These are phyloP conservation scores for Mallotus nudiflorus DNA, from an alignment of 345 rosid species.

Conservation along the genomic window DNA sequence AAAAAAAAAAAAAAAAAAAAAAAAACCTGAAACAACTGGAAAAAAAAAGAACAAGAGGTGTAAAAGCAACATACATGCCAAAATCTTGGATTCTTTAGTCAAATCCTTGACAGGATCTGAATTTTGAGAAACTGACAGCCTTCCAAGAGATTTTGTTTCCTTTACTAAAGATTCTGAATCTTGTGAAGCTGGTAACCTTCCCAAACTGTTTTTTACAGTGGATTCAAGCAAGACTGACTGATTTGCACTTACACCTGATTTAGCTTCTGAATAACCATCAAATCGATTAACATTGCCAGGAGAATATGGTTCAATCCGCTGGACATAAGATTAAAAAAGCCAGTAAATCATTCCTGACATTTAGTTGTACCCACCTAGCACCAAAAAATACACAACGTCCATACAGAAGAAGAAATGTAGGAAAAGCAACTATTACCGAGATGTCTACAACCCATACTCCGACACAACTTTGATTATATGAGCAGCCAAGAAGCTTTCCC, in stretches of 20 bases:
- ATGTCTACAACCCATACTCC: slow-evolving; percentile 99
- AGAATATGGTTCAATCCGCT: slow-evolving; percentile 79
- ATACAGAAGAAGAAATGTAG: slow-evolving; percentile 8
- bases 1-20: slow-evolving; percentile 4
- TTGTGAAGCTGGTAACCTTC: slow-evolving; percentile 57
- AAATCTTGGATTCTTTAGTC: slow-evolving; percentile 59
- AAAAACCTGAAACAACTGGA: slow-evolving; percentile 13
- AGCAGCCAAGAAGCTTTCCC: slow-evolving; percentile 99
- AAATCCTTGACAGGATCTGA: slow-evolving; percentile 49
- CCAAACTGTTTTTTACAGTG: slow-evolving; percentile 49
- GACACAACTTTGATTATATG: slow-evolving; percentile 94
- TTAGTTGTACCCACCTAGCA: slow-evolving; percentile 15
- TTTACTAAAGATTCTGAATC: slow-evolving; percentile 53
- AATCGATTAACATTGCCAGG: slow-evolving; percentile 44
- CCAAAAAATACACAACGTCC: slow-evolving; percentile 17
- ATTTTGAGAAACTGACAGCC: slow-evolving; percentile 83
- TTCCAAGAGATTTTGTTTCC: slow-evolving; percentile 79
- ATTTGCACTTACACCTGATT: slow-evolving; percentile 54
- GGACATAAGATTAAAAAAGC: slow-evolving; percentile 18
- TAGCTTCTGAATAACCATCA: slow-evolving; percentile 64
- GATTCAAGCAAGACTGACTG: slow-evolving; percentile 58
- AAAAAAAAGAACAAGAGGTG: slow-evolving; percentile 11
- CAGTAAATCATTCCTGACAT: slow-evolving; percentile 16
- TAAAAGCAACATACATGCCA: slow-evolving; percentile 50
- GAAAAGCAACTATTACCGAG: slow-evolving; percentile 56